Base-by-base conservation (phyloP, 1,139 yeast genomes). In the Kodamaea ohmeri region DNA sequence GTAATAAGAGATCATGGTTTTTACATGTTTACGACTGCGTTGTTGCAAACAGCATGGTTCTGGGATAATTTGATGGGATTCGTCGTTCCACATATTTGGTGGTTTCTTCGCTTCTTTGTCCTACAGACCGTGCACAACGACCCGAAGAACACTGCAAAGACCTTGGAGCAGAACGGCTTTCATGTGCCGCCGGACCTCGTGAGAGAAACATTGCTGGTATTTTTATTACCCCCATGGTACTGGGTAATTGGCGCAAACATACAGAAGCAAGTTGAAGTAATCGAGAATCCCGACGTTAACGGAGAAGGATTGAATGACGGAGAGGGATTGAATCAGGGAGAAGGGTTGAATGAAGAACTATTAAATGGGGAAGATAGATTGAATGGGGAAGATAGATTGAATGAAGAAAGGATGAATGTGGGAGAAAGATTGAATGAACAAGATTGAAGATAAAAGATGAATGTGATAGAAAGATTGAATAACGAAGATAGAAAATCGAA, bases 161-260 rank as follows among this genome's bases (percentile, higher is more conserved):
- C 47, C 2, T 49, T 50, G 14, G 40, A 35, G 21, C 16, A 22
- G 4, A 6, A 15, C 7, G 33, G 32, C 13, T 33, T 12, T 13
- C 5, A 13, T 11, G 29, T 18, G 13, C 41, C 45, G 19, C 28
- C 25, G 9, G 55, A 51, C 37, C 13, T 45, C 17, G 39, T 49
- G 7, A 48, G 47, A 32, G 49, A 45, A 7, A 9, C 55, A 18
- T 39, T 46, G 9, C n/a, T 40, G 14, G 18, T 61, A 3, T 36
- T 63, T 28, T 34, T 49, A 2, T 31, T 36, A 12, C 73, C 73
- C 3, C 72, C 72, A 0, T 67, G 73, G 72, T 65, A 67, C 45
- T 65, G 70, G 68, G 32, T 53, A 7, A 43, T 53, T 11, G 41
- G 47, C 18, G 20, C 15, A 25, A 18, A 26, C 14, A 12, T 24